Evolutionary conservation across 441 rosid genomes (phyloP), one percentile per base, ranked within the genome.

Genomic region (Lepidium campestre): DNA sequence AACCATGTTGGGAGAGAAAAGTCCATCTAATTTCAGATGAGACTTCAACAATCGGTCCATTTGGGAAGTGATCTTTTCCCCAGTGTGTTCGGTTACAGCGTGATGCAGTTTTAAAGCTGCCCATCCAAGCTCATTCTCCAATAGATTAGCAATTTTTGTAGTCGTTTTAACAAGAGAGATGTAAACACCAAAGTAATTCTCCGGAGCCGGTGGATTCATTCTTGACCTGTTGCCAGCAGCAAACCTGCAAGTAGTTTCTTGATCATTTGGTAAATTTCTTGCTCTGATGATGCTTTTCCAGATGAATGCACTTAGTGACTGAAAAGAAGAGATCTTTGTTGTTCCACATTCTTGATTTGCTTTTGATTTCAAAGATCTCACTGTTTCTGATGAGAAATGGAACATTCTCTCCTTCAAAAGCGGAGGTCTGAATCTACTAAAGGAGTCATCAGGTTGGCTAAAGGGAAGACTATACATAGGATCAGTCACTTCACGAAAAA

Each of bases 81-180:
- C 62, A 0, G 7, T 70, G 41, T 82, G 91, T 62, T 62, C 62
- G 7, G 55, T 76, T 49, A 92, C 85, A 0, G 81, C 83, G 57
- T 78, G 46, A 14, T 86, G 89, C n/a, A 89, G n/a, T 31, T 62
- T 57, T 75, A 80, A 77, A 22, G 95, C 96, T 6, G 81, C 86
- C 84, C 86, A 84, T 13, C 90, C 91, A 2, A 89, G 77, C 32
- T 67, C 77, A 3, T 80, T 65, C n/a, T 71, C 80, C 3, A 84
- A 75, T 23, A 89, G 65, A 14, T 82, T 75, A 12, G 85, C 85
- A 0, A 70, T 75, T 3, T 62, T 78, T 1, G 80, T 35, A 27
- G 39, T 41, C 2, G 79, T 66, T 27, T 41, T 27, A n/a, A 74
- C 64, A 0, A 78, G 41, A 20, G 68, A 61, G 45, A 84, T 39